Evolutionary conservation across 2,329 filamentous ascomycete species (phyloP), one percentile per base, ranked within the genome.

Genomic region (Metarhizium album): DNA sequence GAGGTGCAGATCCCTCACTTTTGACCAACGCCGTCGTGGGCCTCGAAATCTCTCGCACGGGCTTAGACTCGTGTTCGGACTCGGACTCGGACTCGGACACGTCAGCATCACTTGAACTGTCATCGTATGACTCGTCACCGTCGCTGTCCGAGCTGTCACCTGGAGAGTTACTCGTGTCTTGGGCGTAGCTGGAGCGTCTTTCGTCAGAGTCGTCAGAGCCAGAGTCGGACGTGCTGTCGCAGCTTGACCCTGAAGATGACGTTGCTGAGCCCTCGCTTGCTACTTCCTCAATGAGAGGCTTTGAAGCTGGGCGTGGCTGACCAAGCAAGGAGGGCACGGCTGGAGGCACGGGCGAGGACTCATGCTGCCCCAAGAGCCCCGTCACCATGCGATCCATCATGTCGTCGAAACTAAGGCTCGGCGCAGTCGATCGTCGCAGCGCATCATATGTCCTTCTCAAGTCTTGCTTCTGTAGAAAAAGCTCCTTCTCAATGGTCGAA

Each of bases 361-460:
- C 37, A 8, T 3, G 54, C 47, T 27, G 48, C n/a, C 13, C 40
- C 22, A 31, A 54, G 20, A 16, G 43, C 24, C 60, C 55, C 2
- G 53, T 52, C 23, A 67, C 46, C 11, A 57, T 59, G 6, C 52
- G 54, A 4, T 68, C 64, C 56, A 64, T 60, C 51, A 65, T 63
- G 18, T 65, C 64, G 24, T 67, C 61, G 46, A 65, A 66, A 45
- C 57, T 61, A 6, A 67, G 52, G 1, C 62, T 60, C 2, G 63
- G 56, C 11, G 69, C 65, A 18, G 63, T 62, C 1, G 59, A 59
- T 42, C 62, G 58, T 1, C 59, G 51, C 5, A 76, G 59, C 4
- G 60, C 57, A 3, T 63, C 55, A 52, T 72, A 77, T 0, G 72
- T 65, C 16, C 55, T 60, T 16, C 62, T 62, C 6, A 71, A 46